These are phyloP conservation scores for Schizopora paradoxa DNA, from an alignment of 1,284 basidiomycete genomes.

Conservation along the genomic window DNA sequence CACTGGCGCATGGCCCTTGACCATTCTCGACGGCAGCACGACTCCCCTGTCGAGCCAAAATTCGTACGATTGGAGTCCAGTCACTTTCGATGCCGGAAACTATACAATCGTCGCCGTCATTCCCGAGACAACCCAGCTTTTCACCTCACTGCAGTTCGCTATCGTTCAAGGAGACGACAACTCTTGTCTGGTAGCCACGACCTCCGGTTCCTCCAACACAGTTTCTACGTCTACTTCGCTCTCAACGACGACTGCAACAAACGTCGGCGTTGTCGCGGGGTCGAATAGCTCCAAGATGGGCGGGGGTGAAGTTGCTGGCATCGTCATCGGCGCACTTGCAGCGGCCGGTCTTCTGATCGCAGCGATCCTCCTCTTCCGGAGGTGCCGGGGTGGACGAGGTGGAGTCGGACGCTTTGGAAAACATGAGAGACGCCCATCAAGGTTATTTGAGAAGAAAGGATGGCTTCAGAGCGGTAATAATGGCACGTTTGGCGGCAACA, in stretches of 20 bases:
- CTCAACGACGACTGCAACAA: not conserved
- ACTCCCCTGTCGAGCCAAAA: not conserved
- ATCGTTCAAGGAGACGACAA: slow-evolving; percentile 6
- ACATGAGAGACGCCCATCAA: too few relatives aligned
- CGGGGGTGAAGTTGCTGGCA: slow-evolving; percentile 12
- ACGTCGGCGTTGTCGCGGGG: slow-evolving; percentile 7
- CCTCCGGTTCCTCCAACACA: not conserved
- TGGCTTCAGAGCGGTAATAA: too few relatives aligned
- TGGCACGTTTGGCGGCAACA: too few relatives aligned
- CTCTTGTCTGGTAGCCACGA: slow-evolving; percentile 1
- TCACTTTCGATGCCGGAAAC: not conserved
- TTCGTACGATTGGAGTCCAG: slow-evolving; percentile 9
- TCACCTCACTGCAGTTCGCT: slow-evolving; percentile 6
- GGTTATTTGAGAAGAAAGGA: too few relatives aligned
- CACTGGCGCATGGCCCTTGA: not conserved
- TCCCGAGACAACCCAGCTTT: not conserved
- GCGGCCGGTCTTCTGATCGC: slow-evolving; percentile 5
- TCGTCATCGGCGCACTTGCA: slow-evolving; percentile 13
- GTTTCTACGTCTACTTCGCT: not conserved
- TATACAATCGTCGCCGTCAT: slow-evolving; percentile 9
- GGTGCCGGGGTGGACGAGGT: slow-evolving; percentile 1
- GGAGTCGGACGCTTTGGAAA: not conserved
- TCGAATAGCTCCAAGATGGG: not conserved
- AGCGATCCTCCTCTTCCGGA: slow-evolving; percentile 4
- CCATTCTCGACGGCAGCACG: not conserved